Evolutionary conservation across 2,329 filamentous ascomycete species (phyloP).

Genomic region (Diaporthe batatas): DNA sequence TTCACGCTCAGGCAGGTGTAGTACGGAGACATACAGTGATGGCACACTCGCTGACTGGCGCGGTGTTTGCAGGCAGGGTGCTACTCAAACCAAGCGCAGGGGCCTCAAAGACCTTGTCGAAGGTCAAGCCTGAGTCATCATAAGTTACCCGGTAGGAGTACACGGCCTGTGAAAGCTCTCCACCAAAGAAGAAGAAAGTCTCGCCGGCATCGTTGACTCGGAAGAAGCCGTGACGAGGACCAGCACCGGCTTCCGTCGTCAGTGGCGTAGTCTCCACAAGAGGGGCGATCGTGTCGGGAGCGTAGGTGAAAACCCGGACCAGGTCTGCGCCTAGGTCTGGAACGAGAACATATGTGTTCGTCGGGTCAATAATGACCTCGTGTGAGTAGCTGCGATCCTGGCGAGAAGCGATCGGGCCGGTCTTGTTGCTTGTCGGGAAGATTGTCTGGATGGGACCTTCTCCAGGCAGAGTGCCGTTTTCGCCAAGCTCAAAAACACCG

Average conservation of each 20-base stretch:
- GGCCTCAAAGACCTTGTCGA: constrained; percentile 43
- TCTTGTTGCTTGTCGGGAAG: constrained; percentile 45
- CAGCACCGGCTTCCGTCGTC: constrained; percentile 41
- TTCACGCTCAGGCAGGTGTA: neutral
- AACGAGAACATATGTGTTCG: constrained; percentile 69
- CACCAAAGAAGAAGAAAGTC: constrained; percentile 44
- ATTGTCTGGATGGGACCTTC: constrained; percentile 42
- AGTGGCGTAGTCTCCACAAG: constrained; percentile 42
- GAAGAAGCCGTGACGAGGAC: constrained; percentile 45
- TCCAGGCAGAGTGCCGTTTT: constrained; percentile 42
- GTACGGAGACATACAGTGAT: constrained; percentile 41
- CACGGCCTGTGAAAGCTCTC: constrained; percentile 44
- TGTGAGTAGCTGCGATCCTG: constrained; percentile 74
- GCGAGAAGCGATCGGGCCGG: constrained; percentile 57
- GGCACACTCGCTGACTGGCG: constrained; percentile 44
- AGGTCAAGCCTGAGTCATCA: constrained; percentile 42
- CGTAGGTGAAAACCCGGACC: constrained; percentile 64
- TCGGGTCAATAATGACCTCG: constrained; percentile 74
- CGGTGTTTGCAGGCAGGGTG: constrained; percentile 40
- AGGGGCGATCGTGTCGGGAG: constrained; percentile 40
- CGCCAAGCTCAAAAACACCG: constrained; percentile 38
- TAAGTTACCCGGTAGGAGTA: constrained; percentile 45
- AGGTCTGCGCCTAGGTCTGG: constrained; percentile 77
- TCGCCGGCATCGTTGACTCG: constrained; percentile 41
- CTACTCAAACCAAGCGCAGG: constrained; percentile 41